Evolutionary conservation across 169 alveolate species (phyloP), one percentile per base, ranked within the genome.

Genomic region (Plasmodium cynomolgi): DNA sequence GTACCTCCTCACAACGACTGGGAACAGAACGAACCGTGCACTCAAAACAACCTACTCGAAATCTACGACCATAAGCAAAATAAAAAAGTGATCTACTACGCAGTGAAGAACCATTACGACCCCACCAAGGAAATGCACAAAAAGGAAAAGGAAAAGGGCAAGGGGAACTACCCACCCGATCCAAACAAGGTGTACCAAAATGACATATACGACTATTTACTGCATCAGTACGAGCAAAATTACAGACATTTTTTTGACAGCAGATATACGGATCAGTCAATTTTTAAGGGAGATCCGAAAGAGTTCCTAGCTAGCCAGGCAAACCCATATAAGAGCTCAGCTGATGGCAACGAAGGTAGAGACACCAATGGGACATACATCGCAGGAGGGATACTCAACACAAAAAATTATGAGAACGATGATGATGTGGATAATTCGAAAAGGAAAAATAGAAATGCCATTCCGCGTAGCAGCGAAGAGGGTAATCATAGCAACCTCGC

Each of bases 191-290:
- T 62, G 15, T 62, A 85, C 68, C 85, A 85, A 75, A 68, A 75
- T 74, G 93, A 85, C 41, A 85, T 85, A 68, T 85, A 85, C 79
- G 93, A 85, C 62, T 85, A 85, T 41, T 74, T 85, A 62, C 44
- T 85, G 58, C 84, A 85, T 23, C 93, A 85, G 2, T 85, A 85
- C 41, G 93, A 85, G 47, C 23, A 47, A 44, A 85, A 85, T 75
- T 85, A 85, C 58, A 77, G 34, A 20, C 20, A 85, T 23, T 6
- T 68, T 34, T 44, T 85, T 74, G 93, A 75, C 8, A 33, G 37
- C 17, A 29, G 71, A 26, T 74, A 29, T 74, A 50, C 23, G 13
- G 17, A 26, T 9, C 75, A 75, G 26, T 3, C 34, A 47, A 41
- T 23, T 74, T 74, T 39, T 74, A 1, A 23, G 37, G 79, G 56